Evolutionary conservation across 1,284 basidiomycete species (phyloP).

Genomic region (Moesziomyces parantarcticus): DNA sequence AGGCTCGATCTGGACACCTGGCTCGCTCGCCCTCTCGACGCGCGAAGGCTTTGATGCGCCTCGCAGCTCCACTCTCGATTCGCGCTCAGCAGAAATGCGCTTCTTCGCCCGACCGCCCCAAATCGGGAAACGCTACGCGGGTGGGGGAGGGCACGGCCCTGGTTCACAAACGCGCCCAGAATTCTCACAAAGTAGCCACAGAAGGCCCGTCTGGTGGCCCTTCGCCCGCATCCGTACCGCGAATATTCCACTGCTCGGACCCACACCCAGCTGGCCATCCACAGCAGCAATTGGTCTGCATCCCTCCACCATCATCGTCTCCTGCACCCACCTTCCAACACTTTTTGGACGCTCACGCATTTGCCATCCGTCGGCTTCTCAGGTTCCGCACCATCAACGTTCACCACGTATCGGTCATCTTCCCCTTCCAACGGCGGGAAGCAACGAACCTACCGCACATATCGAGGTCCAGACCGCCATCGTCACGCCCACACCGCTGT

Average conservation of each 20-base stretch:
- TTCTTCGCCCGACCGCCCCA: neutral
- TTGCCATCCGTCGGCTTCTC: neutral
- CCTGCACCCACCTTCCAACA: neutral
- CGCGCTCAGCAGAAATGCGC: too few species aligned
- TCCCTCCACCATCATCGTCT: constrained; percentile 4
- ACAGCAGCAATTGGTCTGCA: too few species aligned
- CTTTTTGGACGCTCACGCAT: neutral
- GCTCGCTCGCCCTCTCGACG: neutral
- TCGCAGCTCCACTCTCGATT: too few species aligned
- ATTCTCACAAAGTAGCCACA: neutral
- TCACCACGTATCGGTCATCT: neutral
- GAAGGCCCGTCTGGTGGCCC: neutral
- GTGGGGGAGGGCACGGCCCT: neutral
- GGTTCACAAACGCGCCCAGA: neutral
- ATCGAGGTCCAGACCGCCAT: neutral
- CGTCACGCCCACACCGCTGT: neutral
- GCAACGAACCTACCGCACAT: neutral
- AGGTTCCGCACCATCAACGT: neutral
- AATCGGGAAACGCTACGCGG: neutral
- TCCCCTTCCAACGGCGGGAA: neutral
- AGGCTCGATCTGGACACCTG: neutral
- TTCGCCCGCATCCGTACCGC: constrained; percentile 18
- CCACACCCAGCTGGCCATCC: constrained; percentile 9
- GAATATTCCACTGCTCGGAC: constrained; percentile 18
- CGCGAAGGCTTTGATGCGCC: neutral